Evolutionary conservation across 2,329 filamentous ascomycete species (phyloP), one percentile per base, ranked within the genome.

Genomic region (Fusarium musae): DNA sequence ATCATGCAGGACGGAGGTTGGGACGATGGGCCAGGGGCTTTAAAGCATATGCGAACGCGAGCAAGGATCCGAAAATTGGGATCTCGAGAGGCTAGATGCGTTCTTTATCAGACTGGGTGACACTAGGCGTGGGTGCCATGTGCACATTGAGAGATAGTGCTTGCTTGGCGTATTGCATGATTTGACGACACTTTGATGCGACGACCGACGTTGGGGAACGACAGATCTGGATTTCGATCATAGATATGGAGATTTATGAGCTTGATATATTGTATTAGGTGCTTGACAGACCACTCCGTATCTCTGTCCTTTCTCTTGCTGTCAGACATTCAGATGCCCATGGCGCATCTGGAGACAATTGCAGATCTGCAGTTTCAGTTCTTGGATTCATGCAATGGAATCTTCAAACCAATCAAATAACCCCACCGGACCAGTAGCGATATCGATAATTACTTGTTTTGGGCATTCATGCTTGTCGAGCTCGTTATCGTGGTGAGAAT

Each of bases 151-250:
- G 34, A 37, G 32, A 40, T 40, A 37, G 44, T 62, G 37, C 16
- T 49, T n/a, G 37, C 56, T 64, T 64, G 46, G 61, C 57, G 21
- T 52, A 64, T 64, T 61, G 61, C 57, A 61, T 62, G 40, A 61
- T 64, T 52, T 49, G 16, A 62, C 57, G 17, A 36, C n/a, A 32
- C 32, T 23, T 61, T 52, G 57, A 52, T 52, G 57, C 44, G 21
- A 64, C 23, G 44, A 17, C 30, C 44, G 56, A 61, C 28, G 12
- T 43, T 16, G 32, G 56, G 44, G 34, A 6, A 59, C 15, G 1
- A 19, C 12, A 37, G 36, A 49, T 60, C n/a, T 50, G 1, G n/a
- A 37, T 6, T 6, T 26, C 44, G 44, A 46, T 28, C 2, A 28
- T 9, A 19, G 8, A 19, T 13, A 9, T 11, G 10, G 6, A 8